Conservation (phyloP, 2,329 filamentous ascomycete genomes). For the Massarina eburnea region DNA sequence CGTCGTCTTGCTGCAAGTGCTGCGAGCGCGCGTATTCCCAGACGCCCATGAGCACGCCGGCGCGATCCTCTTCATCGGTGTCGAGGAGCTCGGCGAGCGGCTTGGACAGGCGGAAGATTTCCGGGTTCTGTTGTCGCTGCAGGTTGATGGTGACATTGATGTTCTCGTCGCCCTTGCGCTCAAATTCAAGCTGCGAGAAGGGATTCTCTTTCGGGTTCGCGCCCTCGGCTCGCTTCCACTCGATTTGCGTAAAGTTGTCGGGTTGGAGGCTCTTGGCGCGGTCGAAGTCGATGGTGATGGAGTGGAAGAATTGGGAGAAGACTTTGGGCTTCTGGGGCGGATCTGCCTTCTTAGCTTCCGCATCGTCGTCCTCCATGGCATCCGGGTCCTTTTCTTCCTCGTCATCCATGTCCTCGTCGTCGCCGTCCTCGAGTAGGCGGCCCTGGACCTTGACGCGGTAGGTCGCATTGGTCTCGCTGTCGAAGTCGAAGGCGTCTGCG, state of each 20-base stretch:
- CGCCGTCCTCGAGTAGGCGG: slow-evolving; percentile 65
- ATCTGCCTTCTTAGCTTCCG: slow-evolving; percentile 29
- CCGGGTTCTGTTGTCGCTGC: slow-evolving; percentile 78
- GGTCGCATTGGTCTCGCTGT: slow-evolving; percentile 72
- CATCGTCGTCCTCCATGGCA: slow-evolving; percentile 63
- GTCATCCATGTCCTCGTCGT: slow-evolving; percentile 34
- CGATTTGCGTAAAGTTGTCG: slow-evolving; percentile 64
- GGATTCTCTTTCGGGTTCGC: slow-evolving; percentile 68
- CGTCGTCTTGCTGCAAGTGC: slow-evolving; percentile 89
- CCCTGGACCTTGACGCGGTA: slow-evolving; percentile 94
- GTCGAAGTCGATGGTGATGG: slow-evolving; percentile 67
- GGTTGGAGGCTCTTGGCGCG: slow-evolving; percentile 65
- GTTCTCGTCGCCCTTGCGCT: slow-evolving; percentile 89
- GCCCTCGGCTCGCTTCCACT: slow-evolving; percentile 82
- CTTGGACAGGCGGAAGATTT: slow-evolving; percentile 78
- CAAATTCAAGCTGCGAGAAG: slow-evolving; percentile 90
- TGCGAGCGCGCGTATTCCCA: slow-evolving; percentile 93
- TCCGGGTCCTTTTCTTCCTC: slow-evolving; percentile 47
- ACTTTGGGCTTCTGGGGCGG: slow-evolving; percentile 55
- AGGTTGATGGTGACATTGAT: slow-evolving; percentile 88
- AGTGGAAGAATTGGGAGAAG: slow-evolving; percentile 76
- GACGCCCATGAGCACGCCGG: slow-evolving; percentile 84
- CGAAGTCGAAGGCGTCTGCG: slow-evolving; percentile 79
- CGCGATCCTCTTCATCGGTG: slow-evolving; percentile 80
- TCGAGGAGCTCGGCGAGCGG: slow-evolving; percentile 83